Conservation (phyloP, 2,329 filamentous ascomycete genomes). For the Aspergillus chevalieri region DNA sequence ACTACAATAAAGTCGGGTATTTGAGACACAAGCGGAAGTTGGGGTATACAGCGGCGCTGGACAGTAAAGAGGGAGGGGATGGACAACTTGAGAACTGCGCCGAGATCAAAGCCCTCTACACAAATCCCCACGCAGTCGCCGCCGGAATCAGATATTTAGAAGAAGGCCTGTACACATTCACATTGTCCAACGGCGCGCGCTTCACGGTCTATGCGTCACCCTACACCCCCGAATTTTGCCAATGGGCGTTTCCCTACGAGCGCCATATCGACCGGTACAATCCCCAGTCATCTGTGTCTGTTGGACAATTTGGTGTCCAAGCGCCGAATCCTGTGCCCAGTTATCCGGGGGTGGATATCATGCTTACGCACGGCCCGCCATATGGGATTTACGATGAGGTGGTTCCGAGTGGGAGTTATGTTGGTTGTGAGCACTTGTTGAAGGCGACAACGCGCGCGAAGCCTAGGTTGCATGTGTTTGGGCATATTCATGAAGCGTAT, state of each 20-base stretch:
- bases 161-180: conserved; percentile 47
- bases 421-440: conserved; percentile 52
- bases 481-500: conserved; percentile 56
- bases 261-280: conserved; percentile 50
- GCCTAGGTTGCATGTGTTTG: conserved; percentile 56
- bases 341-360: conserved; percentile 46
- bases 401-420: conserved; percentile 25
- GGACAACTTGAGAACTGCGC: conserved; percentile 12
- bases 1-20: conserved; percentile 34
- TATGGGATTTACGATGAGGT: conserved; percentile 45
- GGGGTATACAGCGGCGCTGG: conserved; percentile 5
- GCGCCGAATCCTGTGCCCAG: conserved; percentile 38
- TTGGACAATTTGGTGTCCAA: conserved; percentile 11
- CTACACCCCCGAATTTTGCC: conserved; percentile 52
- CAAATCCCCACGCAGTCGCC: conserved; percentile 34
- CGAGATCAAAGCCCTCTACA: conserved; percentile 43
- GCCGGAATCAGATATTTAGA: conserved; percentile 52
- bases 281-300: conserved; percentile 17
- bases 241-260: conserved; percentile 52
- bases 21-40: conserved; percentile 20
- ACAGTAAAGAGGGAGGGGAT: conserved; percentile 14
- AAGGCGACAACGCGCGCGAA: conserved; percentile 45
- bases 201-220: conserved; percentile 48
- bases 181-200: conserved; percentile 40
- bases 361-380: conserved; percentile 59